Evolutionary conservation across 306 rosid species (phyloP), one percentile per base, ranked within the genome.

Genomic region (Potentilla sterilis): DNA sequence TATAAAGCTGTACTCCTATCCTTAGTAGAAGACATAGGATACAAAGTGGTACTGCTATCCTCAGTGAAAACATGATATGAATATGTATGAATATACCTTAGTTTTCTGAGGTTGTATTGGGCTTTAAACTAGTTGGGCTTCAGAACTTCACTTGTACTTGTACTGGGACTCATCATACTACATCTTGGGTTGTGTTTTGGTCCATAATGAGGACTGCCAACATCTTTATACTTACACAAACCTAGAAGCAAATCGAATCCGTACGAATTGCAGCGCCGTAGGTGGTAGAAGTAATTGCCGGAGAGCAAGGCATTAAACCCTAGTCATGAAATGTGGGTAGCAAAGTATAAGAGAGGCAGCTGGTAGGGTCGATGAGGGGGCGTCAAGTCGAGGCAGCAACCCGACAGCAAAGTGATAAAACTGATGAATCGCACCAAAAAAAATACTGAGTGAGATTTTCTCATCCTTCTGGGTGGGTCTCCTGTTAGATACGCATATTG

Each of bases 241-340:
- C 40, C 67, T 34, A 62, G 67, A 62, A 15, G 43, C 67, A 59
- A 59, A 4, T 59, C 9, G 67, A 35, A 6, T 40, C 38, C 68
- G 59, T 34, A 67, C 34, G 21, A 3, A 9, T 35, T 4, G 61
- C 61, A 47, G 28, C 57, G 28, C 34, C 22, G 0, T 35, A 24
- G 43, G 42, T 51, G 40, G 40, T 37, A 5, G 68, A 59, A 22
- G 61, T 67, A 78, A 67, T 44, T 64, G 12, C 3, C 16, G 42
- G 42, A 67, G 76, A 37, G 19, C 62, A 24, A 21, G 16, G n/a
- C 2, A 67, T 22, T n/a, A 18, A 15, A 48, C 73, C 19, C 15
- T 34, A 15, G 43, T 69, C 68, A 46, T 64, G 75, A 73, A 66
- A 48, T 72, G 70, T 67, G 52, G 76, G 74, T 76, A 76, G 70